Conservation (phyloP, 2,329 filamentous ascomycete genomes). For the Colletotrichum melonis region DNA sequence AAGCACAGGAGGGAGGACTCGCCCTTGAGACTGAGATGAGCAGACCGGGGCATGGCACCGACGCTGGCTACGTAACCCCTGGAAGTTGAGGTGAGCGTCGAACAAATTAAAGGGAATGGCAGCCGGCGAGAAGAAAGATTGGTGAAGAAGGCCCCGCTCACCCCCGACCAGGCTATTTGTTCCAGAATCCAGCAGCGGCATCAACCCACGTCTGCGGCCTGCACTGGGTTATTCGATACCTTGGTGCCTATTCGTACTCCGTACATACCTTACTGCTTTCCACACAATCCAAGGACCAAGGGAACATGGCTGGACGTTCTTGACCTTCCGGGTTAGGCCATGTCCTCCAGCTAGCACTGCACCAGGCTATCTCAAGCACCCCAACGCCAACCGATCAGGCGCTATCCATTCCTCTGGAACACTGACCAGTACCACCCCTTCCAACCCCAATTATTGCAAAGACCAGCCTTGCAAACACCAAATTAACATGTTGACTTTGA, state of each 20-base stretch:
- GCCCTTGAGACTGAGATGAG: constrained; percentile 5
- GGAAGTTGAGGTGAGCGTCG: constrained; percentile 6
- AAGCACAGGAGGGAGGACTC: neutral
- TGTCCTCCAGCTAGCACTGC: constrained; percentile 10
- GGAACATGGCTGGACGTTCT: constrained; percentile 1
- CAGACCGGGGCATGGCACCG: constrained; percentile 9
- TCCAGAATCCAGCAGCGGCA: neutral
- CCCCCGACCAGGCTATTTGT: neutral
- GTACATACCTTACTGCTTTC: neutral
- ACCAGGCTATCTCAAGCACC: constrained; percentile 17
- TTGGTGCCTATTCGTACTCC: neutral
- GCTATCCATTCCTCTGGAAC: constrained; percentile 29
- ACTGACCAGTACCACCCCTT: neutral
- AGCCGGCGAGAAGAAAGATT: neutral
- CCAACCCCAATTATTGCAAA: constrained; percentile 23
- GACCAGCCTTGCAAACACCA: constrained; percentile 27
- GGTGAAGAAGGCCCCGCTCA: neutral
- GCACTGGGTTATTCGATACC: neutral
- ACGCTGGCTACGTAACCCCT: constrained; percentile 10
- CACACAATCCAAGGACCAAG: neutral
- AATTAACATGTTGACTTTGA: neutral
- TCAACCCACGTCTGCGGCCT: neutral
- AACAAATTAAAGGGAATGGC: neutral
- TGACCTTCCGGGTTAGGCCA: constrained; percentile 9
- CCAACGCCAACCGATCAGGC: neutral